Conservation (phyloP, 2,329 filamentous ascomycete genomes). For the Neonectria neomacrospora region DNA sequence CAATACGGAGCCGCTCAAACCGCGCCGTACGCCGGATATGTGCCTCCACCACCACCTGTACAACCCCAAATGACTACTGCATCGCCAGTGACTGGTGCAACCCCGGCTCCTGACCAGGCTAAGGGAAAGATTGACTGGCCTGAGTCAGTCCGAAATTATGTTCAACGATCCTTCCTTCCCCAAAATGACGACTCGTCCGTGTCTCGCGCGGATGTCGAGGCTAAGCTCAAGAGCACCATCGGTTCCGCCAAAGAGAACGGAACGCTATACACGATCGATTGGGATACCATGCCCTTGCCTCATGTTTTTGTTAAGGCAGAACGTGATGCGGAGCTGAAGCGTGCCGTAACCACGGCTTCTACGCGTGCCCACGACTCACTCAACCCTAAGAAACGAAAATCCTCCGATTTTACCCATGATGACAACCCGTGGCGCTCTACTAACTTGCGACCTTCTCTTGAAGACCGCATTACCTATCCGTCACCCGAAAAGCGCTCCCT, state of each 20-base stretch:
- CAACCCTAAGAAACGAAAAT: slow-evolving; percentile 84
- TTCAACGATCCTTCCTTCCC: slow-evolving; percentile 86
- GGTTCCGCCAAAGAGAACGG: slow-evolving; percentile 80
- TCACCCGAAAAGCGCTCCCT: slow-evolving; percentile 55
- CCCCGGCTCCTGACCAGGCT: slow-evolving; percentile 48
- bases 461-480: slow-evolving; percentile 79
- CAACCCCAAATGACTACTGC: slow-evolving; percentile 41
- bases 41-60: slow-evolving; percentile 43
- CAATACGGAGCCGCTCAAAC: slow-evolving; percentile 53
- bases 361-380: slow-evolving; percentile 44
- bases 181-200: slow-evolving; percentile 74
- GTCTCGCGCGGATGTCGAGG: slow-evolving; percentile 77
- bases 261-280: slow-evolving; percentile 79
- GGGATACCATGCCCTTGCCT: slow-evolving; percentile 84
- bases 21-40: slow-evolving; percentile 49
- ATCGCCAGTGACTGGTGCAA: slow-evolving; percentile 43
- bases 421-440: slow-evolving; percentile 80
- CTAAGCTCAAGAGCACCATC: slow-evolving; percentile 87
- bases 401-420: slow-evolving; percentile 69
- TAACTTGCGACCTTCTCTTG: slow-evolving; percentile 68
- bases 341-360: slow-evolving; percentile 44
- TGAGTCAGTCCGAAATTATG: slow-evolving; percentile 84
- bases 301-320: slow-evolving; percentile 84
- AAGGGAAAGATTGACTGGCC: slow-evolving; percentile 82
- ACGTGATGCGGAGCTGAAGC: slow-evolving; percentile 63